These are phyloP conservation scores for Acacia pycnantha DNA, from an alignment of 331 rosid genomes.

Conservation along the genomic window DNA sequence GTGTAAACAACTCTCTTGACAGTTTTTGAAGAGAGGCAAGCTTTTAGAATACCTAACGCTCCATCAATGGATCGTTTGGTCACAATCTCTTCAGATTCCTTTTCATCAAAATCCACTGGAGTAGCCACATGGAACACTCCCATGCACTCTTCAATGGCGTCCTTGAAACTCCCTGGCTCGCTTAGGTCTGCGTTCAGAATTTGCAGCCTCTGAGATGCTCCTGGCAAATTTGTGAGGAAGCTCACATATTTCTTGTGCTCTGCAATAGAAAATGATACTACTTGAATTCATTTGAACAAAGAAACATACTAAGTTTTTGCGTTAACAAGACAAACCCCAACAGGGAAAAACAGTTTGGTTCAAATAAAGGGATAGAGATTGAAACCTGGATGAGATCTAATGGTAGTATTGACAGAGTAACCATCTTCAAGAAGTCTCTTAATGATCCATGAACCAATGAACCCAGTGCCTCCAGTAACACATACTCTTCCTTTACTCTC, in stretches of 20 bases:
- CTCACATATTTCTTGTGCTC: constrained; percentile 44
- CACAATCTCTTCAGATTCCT: constrained; percentile 49
- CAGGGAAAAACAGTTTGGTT: not conserved
- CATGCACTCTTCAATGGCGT: constrained; percentile 62
- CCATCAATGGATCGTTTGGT: constrained; percentile 45
- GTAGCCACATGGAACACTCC: constrained; percentile 71
- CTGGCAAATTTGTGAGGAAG: constrained; percentile 60
- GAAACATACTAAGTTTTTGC: too few relatives aligned
- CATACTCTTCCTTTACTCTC: not conserved
- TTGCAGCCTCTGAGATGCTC: constrained; percentile 57
- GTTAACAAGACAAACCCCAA: too few relatives aligned
- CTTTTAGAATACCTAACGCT: constrained; percentile 51
- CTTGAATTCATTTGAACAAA: not conserved
- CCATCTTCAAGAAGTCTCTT: not conserved
- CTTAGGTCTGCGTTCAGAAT: constrained; percentile 56
- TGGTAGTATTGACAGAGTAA: not conserved
- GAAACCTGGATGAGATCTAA: not conserved
- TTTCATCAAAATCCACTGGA: constrained; percentile 43
- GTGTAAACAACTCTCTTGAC: constrained; percentile 75
- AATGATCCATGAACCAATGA: not conserved
- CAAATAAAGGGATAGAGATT: not conserved
- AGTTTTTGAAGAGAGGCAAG: constrained; percentile 41
- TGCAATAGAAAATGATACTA: not conserved
- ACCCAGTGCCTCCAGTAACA: not conserved
- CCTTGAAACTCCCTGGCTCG: constrained; percentile 55